Evolutionary conservation across 2,329 filamentous ascomycete genomes (phyloP).

Genomic region (Alternaria arborescens): DNA sequence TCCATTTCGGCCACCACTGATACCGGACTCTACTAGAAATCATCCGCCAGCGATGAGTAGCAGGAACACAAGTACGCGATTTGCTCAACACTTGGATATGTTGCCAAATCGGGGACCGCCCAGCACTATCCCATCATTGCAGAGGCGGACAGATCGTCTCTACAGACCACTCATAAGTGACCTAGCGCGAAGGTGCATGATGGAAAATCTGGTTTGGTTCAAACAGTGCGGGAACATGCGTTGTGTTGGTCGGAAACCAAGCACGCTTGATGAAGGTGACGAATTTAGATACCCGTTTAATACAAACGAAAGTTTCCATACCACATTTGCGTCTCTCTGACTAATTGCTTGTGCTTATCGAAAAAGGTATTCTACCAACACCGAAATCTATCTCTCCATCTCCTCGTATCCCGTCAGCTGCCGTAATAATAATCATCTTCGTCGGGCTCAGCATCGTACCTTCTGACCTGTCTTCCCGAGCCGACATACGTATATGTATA

Average conservation of each 20-base stretch:
- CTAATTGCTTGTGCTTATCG: too few relatives aligned
- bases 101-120: not conserved
- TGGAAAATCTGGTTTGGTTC: not conserved
- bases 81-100: conserved; percentile 1
- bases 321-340: not conserved
- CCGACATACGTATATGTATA: not conserved
- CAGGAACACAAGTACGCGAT: not conserved
- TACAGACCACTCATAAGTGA: not conserved
- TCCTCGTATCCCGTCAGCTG: not conserved
- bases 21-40: conserved; percentile 61
- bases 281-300: conserved; percentile 24
- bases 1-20: conserved; percentile 61
- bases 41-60: conserved; percentile 48
- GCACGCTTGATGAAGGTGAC: conserved; percentile 8
- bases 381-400: not conserved
- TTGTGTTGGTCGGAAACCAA: not conserved
- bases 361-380: not conserved
- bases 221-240: not conserved
- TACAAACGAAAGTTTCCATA: conserved; percentile 1
- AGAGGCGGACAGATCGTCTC: not conserved
- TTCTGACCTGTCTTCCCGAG: not conserved
- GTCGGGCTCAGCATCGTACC: not conserved
- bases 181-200: not conserved
- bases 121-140: not conserved
- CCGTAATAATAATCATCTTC: not conserved